Evolutionary conservation across 2,329 filamentous ascomycete genomes (phyloP).

Genomic region (Microdochium paspali): DNA sequence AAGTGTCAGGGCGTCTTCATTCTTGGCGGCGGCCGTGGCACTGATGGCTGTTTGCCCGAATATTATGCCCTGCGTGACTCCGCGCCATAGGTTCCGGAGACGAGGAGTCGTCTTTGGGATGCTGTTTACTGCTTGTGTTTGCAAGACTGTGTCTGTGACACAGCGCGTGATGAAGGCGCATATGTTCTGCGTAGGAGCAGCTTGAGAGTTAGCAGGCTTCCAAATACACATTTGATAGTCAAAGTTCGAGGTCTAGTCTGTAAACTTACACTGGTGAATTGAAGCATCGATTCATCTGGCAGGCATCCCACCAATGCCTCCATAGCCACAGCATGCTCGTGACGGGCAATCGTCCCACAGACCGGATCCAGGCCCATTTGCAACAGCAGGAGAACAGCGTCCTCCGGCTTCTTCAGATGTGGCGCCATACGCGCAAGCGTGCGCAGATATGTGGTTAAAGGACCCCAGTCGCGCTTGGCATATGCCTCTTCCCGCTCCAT

Average conservation of each 20-base stretch:
- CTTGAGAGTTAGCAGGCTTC: too few species aligned
- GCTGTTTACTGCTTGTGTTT: constrained; percentile 46
- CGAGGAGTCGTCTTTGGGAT: constrained; percentile 43
- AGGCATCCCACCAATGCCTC: constrained; percentile 32
- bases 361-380: constrained; percentile 46
- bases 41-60: constrained; percentile 40
- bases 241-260: neutral
- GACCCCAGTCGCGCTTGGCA: constrained; percentile 33
- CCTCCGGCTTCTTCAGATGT: constrained; percentile 25
- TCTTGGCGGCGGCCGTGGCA: too few species aligned
- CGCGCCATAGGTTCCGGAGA: constrained; percentile 52
- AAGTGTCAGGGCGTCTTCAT: constrained; percentile 31
- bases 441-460: constrained; percentile 30
- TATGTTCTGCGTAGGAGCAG: constrained; percentile 36
- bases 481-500: constrained; percentile 18
- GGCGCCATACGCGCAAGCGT: constrained; percentile 29
- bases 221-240: too few species aligned
- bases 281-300: constrained; percentile 20
- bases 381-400: constrained; percentile 37
- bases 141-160: constrained; percentile 39
- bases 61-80: constrained; percentile 57
- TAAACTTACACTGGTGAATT: constrained; percentile 32
- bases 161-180: constrained; percentile 35
- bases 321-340: constrained; percentile 23
- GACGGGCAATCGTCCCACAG: constrained; percentile 20